A percentile compares a stretch with the other conserved stretches of the same genome.
phyloP scores from a whole-genome alignment of 495 filamentous ascomycete genomes.

The Lichina pygmaea region DNA sequence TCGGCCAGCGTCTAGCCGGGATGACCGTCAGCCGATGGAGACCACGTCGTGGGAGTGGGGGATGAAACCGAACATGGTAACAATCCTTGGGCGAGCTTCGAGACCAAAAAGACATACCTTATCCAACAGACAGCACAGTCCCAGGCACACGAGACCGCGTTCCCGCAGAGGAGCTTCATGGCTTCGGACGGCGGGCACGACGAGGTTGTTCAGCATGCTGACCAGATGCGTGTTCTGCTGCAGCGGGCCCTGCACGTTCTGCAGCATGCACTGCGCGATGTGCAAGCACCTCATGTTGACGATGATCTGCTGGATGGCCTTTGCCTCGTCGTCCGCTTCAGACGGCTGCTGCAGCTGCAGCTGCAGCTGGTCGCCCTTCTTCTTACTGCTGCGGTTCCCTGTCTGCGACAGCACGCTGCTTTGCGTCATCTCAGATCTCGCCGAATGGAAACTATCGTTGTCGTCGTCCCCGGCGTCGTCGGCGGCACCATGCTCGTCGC shows the following conservation, averaged over 20 bases:
- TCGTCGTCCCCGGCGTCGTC: slow-evolving; percentile 13
- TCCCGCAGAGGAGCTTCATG: slow-evolving; percentile 86
- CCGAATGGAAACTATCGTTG: slow-evolving; percentile 79
- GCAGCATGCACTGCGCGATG: slow-evolving; percentile 90
- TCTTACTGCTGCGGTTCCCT: background rate
- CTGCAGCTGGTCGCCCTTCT: background rate
- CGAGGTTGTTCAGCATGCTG: slow-evolving; percentile 85
- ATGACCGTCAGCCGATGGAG: slow-evolving; percentile 3
- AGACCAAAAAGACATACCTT: slow-evolving; percentile 20
- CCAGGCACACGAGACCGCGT: slow-evolving; percentile 65
- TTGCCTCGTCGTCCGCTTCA: slow-evolving; percentile 21
- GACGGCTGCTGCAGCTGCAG: background rate
- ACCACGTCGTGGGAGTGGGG: background rate
- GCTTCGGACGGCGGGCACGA: slow-evolving; percentile 79
- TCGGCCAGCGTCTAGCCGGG: slow-evolving; percentile 42
- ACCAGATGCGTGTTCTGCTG: slow-evolving; percentile 71
- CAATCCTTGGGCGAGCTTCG: background rate
- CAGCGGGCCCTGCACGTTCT: slow-evolving; percentile 62
- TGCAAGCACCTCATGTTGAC: slow-evolving; percentile 97
- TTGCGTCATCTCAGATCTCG: slow-evolving; percentile 36
- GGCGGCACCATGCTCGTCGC: slow-evolving; percentile 14
- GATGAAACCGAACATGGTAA: background rate
- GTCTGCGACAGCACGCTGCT: slow-evolving; percentile 8
- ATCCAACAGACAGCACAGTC: slow-evolving; percentile 74
- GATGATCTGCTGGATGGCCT: slow-evolving; percentile 68